Percentiles rank a stretch among this genome's conserved stretches.
Evolutionary conservation across 139 green algal species (phyloP).

Genomic region (Auxenochlorella pyrenoidosa): DNA sequence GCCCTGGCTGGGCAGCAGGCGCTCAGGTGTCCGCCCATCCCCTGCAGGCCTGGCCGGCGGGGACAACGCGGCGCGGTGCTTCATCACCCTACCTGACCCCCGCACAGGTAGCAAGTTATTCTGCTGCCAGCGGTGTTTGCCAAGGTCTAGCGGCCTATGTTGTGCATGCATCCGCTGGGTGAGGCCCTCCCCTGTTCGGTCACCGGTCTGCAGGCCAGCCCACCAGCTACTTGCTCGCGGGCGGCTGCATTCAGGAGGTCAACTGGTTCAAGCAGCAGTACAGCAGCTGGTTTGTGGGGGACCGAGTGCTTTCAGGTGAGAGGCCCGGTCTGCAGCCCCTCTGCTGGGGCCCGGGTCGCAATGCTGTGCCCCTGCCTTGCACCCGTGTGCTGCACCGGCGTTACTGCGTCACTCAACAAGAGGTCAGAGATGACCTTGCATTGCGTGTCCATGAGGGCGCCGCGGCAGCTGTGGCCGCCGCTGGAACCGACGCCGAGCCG

Average conservation of each 20-base stretch:
- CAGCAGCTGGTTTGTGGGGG: constrained; percentile 52
- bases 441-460: too few relatives aligned
- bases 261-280: constrained; percentile 46
- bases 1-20: background rate
- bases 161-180: too few relatives aligned
- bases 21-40: background rate
- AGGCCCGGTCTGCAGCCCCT: background rate
- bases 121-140: too few relatives aligned
- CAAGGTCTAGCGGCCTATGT: too few relatives aligned
- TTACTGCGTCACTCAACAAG: too few relatives aligned
- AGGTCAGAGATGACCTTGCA: too few relatives aligned
- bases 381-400: too few relatives aligned
- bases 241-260: constrained; percentile 43
- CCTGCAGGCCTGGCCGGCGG: background rate
- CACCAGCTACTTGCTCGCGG: constrained; percentile 38
- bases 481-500: too few relatives aligned
- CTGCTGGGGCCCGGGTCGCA: background rate
- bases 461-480: too few relatives aligned
- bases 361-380: too few relatives aligned
- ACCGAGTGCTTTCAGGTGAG: constrained; percentile 47
- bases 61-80: background rate
- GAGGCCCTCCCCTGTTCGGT: background rate
- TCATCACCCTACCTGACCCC: constrained; percentile 28
- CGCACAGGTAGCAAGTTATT: background rate
- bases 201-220: constrained; percentile 32